Evolutionary conservation across 1,284 basidiomycete species (phyloP).

Genomic region (Melampsora americana): DNA sequence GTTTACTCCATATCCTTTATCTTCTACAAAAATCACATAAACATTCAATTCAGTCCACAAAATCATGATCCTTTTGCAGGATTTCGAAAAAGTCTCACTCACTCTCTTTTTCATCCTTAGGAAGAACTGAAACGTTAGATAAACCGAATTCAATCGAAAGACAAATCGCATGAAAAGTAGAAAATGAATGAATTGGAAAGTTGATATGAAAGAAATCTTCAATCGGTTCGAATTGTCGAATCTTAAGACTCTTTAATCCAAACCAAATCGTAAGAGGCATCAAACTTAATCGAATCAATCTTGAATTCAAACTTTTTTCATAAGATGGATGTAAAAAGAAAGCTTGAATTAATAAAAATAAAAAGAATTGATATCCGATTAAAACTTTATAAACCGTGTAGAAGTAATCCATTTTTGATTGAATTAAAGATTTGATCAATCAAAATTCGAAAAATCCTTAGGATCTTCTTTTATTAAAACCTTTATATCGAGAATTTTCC

Average conservation of each 20-base stretch:
- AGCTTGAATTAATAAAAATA: conserved; percentile 23
- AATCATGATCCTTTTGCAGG: no score
- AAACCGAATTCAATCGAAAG: conserved; percentile 37
- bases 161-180: conserved; percentile 41
- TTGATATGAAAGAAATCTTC: conserved; percentile 42
- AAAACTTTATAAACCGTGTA: not conserved
- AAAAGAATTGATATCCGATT: conserved; percentile 24
- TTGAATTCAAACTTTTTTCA: not conserved
- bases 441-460: no score
- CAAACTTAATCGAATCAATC: conserved; percentile 6
- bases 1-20: no score
- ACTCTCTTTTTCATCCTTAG: not conserved
- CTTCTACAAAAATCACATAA: no score
- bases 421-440: no score
- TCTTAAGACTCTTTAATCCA: not conserved
- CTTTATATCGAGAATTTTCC: no score
- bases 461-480: no score
- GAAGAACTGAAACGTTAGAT: not conserved
- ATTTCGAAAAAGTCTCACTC: not conserved
- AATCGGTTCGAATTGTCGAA: conserved; percentile 32
- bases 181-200: conserved; percentile 25
- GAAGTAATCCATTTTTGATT: not conserved
- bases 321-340: conserved; percentile 39
- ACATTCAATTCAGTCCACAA: no score
- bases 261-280: conserved; percentile 42